phyloP scores from a whole-genome alignment of 1,284 basidiomycete species.

The Agaricales sp. region DNA sequence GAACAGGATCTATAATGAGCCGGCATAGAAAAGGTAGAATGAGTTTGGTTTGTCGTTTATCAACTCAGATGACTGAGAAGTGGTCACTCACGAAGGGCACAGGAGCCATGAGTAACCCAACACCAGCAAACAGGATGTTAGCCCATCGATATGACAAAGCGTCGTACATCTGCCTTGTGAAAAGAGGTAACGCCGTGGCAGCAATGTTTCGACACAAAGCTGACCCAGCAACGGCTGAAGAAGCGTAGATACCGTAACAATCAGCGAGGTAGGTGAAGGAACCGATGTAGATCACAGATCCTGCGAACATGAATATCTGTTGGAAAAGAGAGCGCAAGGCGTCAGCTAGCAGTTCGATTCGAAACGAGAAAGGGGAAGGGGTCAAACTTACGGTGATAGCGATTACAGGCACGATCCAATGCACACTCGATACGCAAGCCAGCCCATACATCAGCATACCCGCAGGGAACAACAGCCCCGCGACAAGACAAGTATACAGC shows the following conservation, averaged over 20 bases:
- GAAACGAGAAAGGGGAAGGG: background rate
- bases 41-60: background rate
- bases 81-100: slow-evolving; percentile 51
- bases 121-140: slow-evolving; percentile 53
- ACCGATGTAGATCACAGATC: slow-evolving; percentile 52
- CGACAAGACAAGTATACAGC: slow-evolving; percentile 56
- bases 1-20: slow-evolving; percentile 40
- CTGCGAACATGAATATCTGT: slow-evolving; percentile 43
- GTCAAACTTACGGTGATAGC: slow-evolving; percentile 40
- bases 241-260: slow-evolving; percentile 32
- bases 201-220: slow-evolving; percentile 28
- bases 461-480: slow-evolving; percentile 49
- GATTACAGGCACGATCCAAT: slow-evolving; percentile 48
- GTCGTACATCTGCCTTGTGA: slow-evolving; percentile 52
- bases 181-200: slow-evolving; percentile 53
- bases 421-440: slow-evolving; percentile 40
- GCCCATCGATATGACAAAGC: slow-evolving; percentile 60
- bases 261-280: slow-evolving; percentile 69
- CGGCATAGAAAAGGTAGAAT: slow-evolving; percentile 9
- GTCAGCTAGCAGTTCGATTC: background rate
- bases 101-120: slow-evolving; percentile 51
- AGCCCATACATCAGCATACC: slow-evolving; percentile 63
- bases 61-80: background rate
- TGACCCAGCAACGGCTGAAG: background rate
- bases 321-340: background rate